These are phyloP conservation scores for Krasilnikovozyma curviuscula DNA, from an alignment of 768 basidiomycete species.

Conservation along the genomic window DNA sequence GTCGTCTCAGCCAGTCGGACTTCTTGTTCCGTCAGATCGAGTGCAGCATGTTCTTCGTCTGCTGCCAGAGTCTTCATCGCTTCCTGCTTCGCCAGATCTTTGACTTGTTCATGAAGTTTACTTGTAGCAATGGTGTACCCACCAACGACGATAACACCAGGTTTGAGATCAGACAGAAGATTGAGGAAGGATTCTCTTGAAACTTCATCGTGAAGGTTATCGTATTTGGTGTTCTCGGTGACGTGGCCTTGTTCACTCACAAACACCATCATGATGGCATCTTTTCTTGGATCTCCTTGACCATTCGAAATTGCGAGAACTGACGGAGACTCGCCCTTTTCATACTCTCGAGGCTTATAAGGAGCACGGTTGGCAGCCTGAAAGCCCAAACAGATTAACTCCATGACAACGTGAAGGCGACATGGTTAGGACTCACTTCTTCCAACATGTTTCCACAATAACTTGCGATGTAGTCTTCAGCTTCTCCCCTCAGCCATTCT, in stretches of 20 bases:
- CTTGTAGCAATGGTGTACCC: constrained; percentile 66
- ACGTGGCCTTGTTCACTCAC: constrained; percentile 73
- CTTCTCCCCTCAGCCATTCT: constrained; percentile 73
- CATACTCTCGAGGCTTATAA: constrained; percentile 42
- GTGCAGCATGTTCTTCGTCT: constrained; percentile 18
- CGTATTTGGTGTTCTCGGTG: constrained; percentile 73
- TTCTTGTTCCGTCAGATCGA: constrained; percentile 6
- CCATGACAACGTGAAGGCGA: neutral
- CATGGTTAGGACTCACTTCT: constrained; percentile 43
- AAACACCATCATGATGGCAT: constrained; percentile 66
- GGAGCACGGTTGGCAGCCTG: constrained; percentile 74
- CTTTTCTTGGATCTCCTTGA: constrained; percentile 79
- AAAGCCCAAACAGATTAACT: neutral
- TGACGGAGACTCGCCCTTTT: constrained; percentile 48
- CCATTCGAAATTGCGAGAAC: constrained; percentile 89
- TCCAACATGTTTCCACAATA: constrained; percentile 50
- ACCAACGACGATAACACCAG: constrained; percentile 72
- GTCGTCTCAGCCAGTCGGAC: neutral
- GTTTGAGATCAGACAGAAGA: too few species aligned
- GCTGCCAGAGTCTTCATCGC: constrained; percentile 15
- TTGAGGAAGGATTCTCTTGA: constrained; percentile 60
- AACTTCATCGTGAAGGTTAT: constrained; percentile 60
- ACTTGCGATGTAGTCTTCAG: constrained; percentile 60
- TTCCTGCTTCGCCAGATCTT: constrained; percentile 16
- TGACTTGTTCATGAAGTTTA: constrained; percentile 19